Evolutionary conservation across 2,329 filamentous ascomycete genomes (phyloP), one percentile per base, ranked within the genome.

Genomic region (Stromatinia cepivora): DNA sequence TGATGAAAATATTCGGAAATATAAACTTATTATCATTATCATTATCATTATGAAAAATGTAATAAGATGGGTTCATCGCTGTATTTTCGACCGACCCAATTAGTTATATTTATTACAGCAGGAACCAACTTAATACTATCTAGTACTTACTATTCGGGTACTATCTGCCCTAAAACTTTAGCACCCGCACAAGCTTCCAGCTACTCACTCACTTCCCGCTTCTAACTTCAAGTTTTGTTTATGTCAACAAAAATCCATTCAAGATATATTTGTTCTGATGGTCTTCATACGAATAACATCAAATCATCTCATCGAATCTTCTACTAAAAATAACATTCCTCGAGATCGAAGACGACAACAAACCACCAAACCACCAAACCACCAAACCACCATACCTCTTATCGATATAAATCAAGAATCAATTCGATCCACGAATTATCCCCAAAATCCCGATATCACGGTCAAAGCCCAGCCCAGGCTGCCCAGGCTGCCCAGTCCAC

Each of bases 391-490:
- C 22, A 6, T 11, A 28, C n/a, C 50, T 57, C 56, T 42, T 58
- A 58, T 58, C 56, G 36, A 58, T 42, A 58, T 28, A 58, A 58
- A 57, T 39, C 54, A 57, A 34, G 31, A 54, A 56, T 39, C 54
- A 39, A 39, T 57, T 25, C 54, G 34, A 57, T 9, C 42, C 42
- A 61, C 42, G 39, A 61, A 9, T 36, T 31, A 15, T 50, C n/a
- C 13, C 45, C 25, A 31, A 59, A 28, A 45, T 31, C 28, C 59
- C 59, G 45, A 36, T 28, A 62, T 62, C 59, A 62, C 31, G 28
- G 59, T 63, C 59, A 63, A 39, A 63, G 59, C 59, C 59, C 39
- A 42, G 59, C 59, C 59, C 39, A 42, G 15, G 10, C 31, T 31
- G 31, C 39, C 39, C 39, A 42, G 39, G 13, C 6, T 20, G 36